Evolutionary conservation across 2,329 filamentous ascomycete species (phyloP).

Genomic region (Pseudocercospora musae): DNA sequence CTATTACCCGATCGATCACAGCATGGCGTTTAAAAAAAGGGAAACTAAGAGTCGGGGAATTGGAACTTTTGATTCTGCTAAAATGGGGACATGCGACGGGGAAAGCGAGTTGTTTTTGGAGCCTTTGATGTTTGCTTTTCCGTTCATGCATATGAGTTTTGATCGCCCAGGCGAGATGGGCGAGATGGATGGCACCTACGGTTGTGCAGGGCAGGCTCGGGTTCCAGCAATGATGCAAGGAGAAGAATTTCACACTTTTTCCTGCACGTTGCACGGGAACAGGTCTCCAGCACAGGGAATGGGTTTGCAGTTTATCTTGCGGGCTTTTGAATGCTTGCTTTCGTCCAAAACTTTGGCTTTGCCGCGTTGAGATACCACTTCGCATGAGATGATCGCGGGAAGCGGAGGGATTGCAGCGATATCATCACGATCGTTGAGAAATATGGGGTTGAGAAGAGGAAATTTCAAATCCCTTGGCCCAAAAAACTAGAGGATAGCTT

Average conservation of each 20-base stretch:
- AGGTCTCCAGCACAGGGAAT: neutral
- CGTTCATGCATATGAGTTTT: conserved; percentile 5
- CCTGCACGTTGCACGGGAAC: neutral
- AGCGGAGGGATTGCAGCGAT: neutral
- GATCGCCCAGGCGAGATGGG: neutral
- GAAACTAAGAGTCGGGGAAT: neutral
- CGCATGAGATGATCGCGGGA: conserved; percentile 1
- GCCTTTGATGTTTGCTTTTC: neutral
- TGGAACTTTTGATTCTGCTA: conserved; percentile 3
- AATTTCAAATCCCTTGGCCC: neutral
- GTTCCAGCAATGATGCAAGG: neutral
- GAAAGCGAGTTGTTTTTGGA: neutral
- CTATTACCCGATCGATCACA: conserved; percentile 4
- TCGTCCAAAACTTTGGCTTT: neutral
- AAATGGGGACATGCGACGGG: neutral
- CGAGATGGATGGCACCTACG: neutral
- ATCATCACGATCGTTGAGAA: neutral
- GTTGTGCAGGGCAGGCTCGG: neutral
- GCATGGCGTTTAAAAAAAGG: conserved; percentile 9
- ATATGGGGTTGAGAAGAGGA: neutral
- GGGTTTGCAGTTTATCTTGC: neutral
- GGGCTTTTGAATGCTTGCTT: neutral
- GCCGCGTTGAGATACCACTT: conserved; percentile 6
- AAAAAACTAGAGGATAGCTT: conserved; percentile 2
- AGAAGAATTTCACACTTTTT: neutral